phyloP scores from a whole-genome alignment of 2,329 filamentous ascomycete species.

The Teratosphaeria viscida region DNA sequence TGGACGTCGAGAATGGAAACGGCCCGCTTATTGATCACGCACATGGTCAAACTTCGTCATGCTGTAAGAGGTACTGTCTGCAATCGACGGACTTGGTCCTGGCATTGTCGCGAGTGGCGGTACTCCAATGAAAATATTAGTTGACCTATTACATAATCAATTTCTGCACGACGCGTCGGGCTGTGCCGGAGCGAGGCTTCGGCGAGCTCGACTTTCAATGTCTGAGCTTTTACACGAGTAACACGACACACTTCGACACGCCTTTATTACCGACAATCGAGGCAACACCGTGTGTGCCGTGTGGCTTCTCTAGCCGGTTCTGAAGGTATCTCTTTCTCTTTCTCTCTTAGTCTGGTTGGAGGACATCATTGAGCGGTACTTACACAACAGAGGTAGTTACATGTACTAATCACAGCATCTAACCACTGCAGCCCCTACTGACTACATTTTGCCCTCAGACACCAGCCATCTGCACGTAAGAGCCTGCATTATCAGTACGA shows the following conservation, averaged over 20 bases:
- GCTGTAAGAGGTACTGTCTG: no score
- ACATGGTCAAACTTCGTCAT: no score
- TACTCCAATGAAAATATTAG: neutral
- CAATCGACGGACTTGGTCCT: no score
- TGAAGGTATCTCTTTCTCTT: neutral
- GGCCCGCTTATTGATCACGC: no score
- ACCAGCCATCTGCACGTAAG: constrained; percentile 16
- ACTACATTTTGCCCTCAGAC: neutral
- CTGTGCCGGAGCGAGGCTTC: neutral
- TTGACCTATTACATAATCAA: neutral
- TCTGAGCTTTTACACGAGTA: neutral
- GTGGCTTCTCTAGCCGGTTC: neutral
- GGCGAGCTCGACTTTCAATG: neutral
- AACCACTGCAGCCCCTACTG: constrained; percentile 1
- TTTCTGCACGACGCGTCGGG: neutral
- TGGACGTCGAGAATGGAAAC: no score
- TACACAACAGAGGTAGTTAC: neutral
- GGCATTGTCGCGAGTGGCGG: no score
- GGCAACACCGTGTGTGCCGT: neutral
- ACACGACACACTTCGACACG: neutral
- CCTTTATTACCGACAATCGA: neutral
- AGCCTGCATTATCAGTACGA: constrained; percentile 12
- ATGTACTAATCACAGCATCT: neutral
- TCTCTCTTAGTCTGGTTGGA: neutral
- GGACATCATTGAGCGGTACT: neutral